phyloP scores from a whole-genome alignment of 371 early-diverging fungal species.

The Rhizopus delemar region DNA sequence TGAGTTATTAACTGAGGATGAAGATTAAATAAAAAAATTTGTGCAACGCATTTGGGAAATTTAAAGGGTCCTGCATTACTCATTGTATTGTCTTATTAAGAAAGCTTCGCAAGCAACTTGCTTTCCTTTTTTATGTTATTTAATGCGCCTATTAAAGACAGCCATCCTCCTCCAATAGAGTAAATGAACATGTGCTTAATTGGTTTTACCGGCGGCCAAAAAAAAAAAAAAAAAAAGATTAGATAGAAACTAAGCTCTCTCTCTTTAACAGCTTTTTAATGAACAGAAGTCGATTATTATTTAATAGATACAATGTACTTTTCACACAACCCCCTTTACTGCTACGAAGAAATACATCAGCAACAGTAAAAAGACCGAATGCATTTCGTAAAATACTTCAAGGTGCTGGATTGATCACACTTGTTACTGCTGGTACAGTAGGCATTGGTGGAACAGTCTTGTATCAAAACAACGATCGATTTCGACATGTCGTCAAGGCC shows the following conservation, averaged over 20 bases:
- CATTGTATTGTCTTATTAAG: too few relatives aligned
- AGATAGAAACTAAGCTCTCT: not conserved
- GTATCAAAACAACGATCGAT: constrained; percentile 50
- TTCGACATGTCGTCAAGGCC: constrained; percentile 42
- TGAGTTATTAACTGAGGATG: constrained; percentile 13
- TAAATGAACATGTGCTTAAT: too few relatives aligned
- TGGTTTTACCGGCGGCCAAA: too few relatives aligned
- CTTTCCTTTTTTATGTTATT: too few relatives aligned
- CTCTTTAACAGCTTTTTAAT: not conserved
- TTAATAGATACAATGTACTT: not conserved
- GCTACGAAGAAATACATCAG: not conserved
- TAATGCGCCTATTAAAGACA: too few relatives aligned
- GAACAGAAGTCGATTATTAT: not conserved
- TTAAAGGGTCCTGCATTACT: too few relatives aligned
- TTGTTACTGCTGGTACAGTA: constrained; percentile 24
- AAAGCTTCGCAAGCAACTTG: too few relatives aligned
- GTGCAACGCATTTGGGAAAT: too few relatives aligned
- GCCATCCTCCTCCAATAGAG: too few relatives aligned
- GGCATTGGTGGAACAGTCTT: constrained; percentile 39
- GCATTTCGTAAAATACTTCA: constrained; percentile 6
- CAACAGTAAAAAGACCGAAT: constrained; percentile 6
- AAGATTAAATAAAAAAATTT: constrained; percentile 2
- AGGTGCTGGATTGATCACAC: constrained; percentile 20
- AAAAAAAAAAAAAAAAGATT: too few relatives aligned
- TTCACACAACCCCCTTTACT: not conserved